Conservation (phyloP, 2,329 filamentous ascomycete genomes). For the Aspergillus jensenii region DNA sequence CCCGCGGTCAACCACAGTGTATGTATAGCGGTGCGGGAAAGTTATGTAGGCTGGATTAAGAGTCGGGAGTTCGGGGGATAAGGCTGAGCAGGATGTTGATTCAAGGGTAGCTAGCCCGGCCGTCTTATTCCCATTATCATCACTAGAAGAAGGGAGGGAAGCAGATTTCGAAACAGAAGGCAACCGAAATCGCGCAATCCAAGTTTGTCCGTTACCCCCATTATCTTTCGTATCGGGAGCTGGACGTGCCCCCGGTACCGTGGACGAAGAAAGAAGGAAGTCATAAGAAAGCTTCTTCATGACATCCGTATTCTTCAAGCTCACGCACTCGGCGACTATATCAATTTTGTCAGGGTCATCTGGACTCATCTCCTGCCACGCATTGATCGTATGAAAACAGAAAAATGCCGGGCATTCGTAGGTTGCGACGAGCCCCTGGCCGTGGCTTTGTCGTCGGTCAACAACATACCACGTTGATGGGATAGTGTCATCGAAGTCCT, state of each 20-base stretch:
- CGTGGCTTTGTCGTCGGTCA: slow-evolving; percentile 56
- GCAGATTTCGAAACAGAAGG: slow-evolving; percentile 27
- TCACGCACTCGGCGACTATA: slow-evolving; percentile 65
- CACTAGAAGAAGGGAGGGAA: neutral
- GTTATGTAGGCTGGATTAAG: slow-evolving; percentile 49
- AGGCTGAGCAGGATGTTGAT: slow-evolving; percentile 24
- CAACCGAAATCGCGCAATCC: slow-evolving; percentile 40
- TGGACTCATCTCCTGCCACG: slow-evolving; percentile 62
- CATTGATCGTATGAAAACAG: slow-evolving; percentile 77
- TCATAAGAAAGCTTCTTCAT: slow-evolving; percentile 70
- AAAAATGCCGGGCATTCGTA: slow-evolving; percentile 70
- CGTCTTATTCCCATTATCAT: neutral
- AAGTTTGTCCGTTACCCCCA: slow-evolving; percentile 22
- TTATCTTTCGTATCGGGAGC: neutral
- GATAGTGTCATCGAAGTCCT: slow-evolving; percentile 58
- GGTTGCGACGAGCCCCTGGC: slow-evolving; percentile 65
- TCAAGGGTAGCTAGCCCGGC: slow-evolving; percentile 21
- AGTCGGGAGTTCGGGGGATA: slow-evolving; percentile 49
- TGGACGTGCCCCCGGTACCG: slow-evolving; percentile 41
- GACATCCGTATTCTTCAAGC: slow-evolving; percentile 65
- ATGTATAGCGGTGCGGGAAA: slow-evolving; percentile 51
- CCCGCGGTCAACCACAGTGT: slow-evolving; percentile 47
- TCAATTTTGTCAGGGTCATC: slow-evolving; percentile 39
- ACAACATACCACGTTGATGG: slow-evolving; percentile 71
- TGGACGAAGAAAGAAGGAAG: slow-evolving; percentile 58